A percentile compares a stretch with the other conserved stretches of the same genome.
These are phyloP conservation scores for Colletotrichum tropicicola DNA, from an alignment of 2,329 filamentous ascomycete species.

Conservation along the genomic window DNA sequence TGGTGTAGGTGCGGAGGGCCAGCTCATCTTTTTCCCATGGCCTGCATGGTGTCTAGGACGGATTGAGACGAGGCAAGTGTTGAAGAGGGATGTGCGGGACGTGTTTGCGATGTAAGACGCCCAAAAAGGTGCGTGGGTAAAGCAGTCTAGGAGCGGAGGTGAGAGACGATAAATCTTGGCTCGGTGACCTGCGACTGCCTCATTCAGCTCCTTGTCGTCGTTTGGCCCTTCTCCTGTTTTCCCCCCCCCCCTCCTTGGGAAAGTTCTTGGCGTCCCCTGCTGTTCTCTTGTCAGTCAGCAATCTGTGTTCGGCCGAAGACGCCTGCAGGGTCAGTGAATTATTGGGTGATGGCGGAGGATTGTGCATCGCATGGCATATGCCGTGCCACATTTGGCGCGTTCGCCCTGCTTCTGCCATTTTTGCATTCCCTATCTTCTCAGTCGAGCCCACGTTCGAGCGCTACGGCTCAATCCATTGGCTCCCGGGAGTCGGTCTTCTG, in stretches of 20 bases:
- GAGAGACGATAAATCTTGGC: background rate
- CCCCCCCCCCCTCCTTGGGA: background rate
- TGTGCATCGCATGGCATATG: slow-evolving; percentile 28
- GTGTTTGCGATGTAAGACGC: background rate
- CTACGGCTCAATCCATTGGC: background rate
- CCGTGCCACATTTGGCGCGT: slow-evolving; percentile 8
- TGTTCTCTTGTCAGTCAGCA: background rate
- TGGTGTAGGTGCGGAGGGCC: background rate
- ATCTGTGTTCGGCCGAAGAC: slow-evolving; percentile 9
- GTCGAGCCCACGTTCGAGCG: background rate
- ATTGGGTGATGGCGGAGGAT: slow-evolving; percentile 23
- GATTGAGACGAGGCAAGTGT: background rate
- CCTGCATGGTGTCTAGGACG: background rate
- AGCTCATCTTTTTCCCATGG: background rate
- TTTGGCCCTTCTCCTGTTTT: background rate
- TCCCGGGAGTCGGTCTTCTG: background rate
- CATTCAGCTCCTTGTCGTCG: background rate
- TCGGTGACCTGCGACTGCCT: background rate
- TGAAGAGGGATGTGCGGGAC: background rate
- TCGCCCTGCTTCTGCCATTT: background rate
- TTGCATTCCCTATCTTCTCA: background rate
- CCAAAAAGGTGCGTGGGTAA: background rate
- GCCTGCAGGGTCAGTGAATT: slow-evolving; percentile 20
- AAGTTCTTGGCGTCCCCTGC: no score
- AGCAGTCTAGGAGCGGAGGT: background rate